Evolutionary conservation across 2,329 filamentous ascomycete species (phyloP), one percentile per base, ranked within the genome.

Genomic region (Zasmidium angulare): DNA sequence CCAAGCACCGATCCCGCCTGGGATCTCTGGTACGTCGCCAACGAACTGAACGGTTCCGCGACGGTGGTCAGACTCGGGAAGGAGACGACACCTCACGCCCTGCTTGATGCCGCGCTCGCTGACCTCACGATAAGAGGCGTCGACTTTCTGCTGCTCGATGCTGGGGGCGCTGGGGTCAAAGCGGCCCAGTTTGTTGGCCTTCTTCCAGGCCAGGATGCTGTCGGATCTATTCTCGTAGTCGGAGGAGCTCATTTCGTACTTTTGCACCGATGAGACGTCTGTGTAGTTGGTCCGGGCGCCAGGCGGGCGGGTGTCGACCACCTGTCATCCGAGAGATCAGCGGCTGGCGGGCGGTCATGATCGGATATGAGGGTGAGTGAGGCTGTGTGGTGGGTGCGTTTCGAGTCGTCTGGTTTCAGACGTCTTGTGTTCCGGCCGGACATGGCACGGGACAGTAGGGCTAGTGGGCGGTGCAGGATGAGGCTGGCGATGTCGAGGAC

Each of bases 141-240:
- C 82, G 58, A 89, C 79, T 73, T 90, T 90, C 63, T 90, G 84
- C 72, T 90, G 82, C 72, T 92, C 88, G 21, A 89, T 84, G 61
- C 82, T 85, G 19, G 89, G 86, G 7, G 92, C 91, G 68, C 88
- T 82, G 12, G 95, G 95, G 72, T 98, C 91, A 77, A 99, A 99
- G 36, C 95, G 90, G 53, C 95, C 95, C n/a, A 98, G 85, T 74
- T 96, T 93, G 75, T 96, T 88, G n/a, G 86, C 81, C 78, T 90
- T 93, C 78, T 99, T 99, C 92, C 92, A 98, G 4, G 93, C 90
- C 22, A 97, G 84, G 14, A 99, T 95, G 2, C 89, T 93, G 76
- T 97, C 91, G 47, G 86, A 81, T 71, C 93, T 91, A 70, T 86
- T 86, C 73, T 92, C 91, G 77, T 99, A 99, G 71, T 93, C 89